Evolutionary conservation across 805 yeast species (phyloP).

Genomic region (Lachancea fermentati): DNA sequence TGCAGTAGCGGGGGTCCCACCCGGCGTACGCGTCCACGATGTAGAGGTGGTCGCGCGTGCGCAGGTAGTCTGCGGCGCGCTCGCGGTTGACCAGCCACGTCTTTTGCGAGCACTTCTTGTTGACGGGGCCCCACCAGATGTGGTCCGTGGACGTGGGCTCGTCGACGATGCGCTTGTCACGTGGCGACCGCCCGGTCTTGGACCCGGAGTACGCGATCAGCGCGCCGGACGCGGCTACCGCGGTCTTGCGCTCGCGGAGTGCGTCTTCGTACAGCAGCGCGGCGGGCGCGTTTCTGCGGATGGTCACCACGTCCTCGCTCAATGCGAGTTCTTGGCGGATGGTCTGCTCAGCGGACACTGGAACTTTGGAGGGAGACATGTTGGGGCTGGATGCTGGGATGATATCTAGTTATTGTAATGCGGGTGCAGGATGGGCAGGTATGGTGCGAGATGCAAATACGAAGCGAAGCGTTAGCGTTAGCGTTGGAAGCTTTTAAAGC

Average conservation of each 20-base stretch:
- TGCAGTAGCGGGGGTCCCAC: slow-evolving; percentile 97
- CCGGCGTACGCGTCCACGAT: slow-evolving; percentile 97
- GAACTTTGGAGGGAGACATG: slow-evolving; percentile 12
- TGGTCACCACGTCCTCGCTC: slow-evolving; percentile 50
- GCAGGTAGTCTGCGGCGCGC: slow-evolving; percentile 93
- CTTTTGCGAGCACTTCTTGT: slow-evolving; percentile 86
- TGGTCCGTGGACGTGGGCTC: slow-evolving; percentile 78
- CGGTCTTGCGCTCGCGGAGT: slow-evolving; percentile 81
- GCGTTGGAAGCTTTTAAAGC: too few species aligned
- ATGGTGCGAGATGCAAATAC: too few species aligned
- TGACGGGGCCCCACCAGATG: slow-evolving; percentile 99
- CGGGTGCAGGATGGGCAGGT: not conserved
- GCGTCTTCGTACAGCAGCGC: slow-evolving; percentile 95
- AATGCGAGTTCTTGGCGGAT: slow-evolving; percentile 40
- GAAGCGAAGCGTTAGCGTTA: too few species aligned
- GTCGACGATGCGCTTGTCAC: slow-evolving; percentile 95
- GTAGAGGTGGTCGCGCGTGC: slow-evolving; percentile 90
- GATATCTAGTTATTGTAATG: too few species aligned
- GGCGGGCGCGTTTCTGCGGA: slow-evolving; percentile 89
- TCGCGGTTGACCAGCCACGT: slow-evolving; percentile 95
- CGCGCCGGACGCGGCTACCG: slow-evolving; percentile 90
- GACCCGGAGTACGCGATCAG: slow-evolving; percentile 91
- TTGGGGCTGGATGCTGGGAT: too few species aligned
- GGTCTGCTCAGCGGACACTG: slow-evolving; percentile 22
- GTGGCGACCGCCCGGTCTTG: slow-evolving; percentile 97